Evolutionary conservation across 2,329 filamentous ascomycete genomes (phyloP).

Genomic region (Diaporthe helianthi): DNA sequence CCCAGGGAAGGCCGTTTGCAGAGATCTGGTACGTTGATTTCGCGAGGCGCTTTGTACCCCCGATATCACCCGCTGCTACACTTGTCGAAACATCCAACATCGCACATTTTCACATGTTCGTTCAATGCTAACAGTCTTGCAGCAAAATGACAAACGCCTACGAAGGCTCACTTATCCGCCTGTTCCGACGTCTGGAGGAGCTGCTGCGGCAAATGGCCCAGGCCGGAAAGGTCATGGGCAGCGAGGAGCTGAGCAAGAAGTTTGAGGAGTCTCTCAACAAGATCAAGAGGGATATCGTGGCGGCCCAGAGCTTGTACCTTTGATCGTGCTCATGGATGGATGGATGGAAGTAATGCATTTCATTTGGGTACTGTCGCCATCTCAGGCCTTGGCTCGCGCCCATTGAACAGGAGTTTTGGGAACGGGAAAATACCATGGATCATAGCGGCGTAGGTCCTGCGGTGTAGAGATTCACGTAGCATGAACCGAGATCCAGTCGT

Average conservation of each 20-base stretch:
- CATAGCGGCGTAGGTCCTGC: slow-evolving; percentile 23
- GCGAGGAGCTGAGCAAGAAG: slow-evolving; percentile 88
- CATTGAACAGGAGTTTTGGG: slow-evolving; percentile 21
- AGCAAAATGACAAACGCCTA: slow-evolving; percentile 99
- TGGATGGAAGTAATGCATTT: neutral
- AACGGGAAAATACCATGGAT: slow-evolving; percentile 31
- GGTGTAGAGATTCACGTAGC: slow-evolving; percentile 5
- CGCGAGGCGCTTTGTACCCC: neutral
- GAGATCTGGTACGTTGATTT: slow-evolving; percentile 83
- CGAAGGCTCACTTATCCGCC: slow-evolving; percentile 92
- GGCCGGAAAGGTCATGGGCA: slow-evolving; percentile 97
- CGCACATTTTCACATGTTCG: neutral
- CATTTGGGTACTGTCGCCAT: neutral
- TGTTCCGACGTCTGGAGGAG: slow-evolving; percentile 95
- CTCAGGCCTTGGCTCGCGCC: neutral
- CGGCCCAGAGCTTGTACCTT: slow-evolving; percentile 91
- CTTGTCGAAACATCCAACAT: no score
- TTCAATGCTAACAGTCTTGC: slow-evolving; percentile 35
- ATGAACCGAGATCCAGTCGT: neutral
- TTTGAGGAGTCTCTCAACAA: slow-evolving; percentile 87
- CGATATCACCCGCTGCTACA: no score
- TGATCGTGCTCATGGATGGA: slow-evolving; percentile 48
- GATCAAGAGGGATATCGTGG: slow-evolving; percentile 92
- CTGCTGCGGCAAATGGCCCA: slow-evolving; percentile 93
- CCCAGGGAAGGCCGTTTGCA: slow-evolving; percentile 86